These are phyloP conservation scores for Coleophoma cylindrospora DNA, from an alignment of 2,329 filamentous ascomycete genomes.

Conservation along the genomic window DNA sequence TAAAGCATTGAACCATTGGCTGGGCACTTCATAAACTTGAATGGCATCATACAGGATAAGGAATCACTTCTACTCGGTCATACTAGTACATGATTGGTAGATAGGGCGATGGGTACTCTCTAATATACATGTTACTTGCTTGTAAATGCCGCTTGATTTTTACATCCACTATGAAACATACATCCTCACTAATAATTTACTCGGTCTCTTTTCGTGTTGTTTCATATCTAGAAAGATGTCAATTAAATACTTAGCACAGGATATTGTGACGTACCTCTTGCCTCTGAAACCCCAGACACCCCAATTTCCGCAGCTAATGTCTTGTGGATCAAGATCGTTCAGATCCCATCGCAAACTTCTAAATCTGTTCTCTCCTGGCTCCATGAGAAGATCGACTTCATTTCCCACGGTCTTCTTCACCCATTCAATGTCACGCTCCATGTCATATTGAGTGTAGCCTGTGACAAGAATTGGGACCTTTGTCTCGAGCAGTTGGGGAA, in stretches of 20 bases:
- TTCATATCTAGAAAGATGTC: slow-evolving; percentile 23
- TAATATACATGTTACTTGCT: not conserved
- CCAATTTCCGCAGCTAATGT: slow-evolving; percentile 95
- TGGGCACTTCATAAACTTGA: too few species aligned
- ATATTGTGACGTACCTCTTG: slow-evolving; percentile 65
- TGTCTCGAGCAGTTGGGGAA: slow-evolving; percentile 87
- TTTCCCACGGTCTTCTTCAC: slow-evolving; percentile 79
- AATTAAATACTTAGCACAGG: not conserved
- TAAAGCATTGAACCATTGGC: too few species aligned
- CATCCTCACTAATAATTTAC: not conserved
- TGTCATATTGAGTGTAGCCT: slow-evolving; percentile 92
- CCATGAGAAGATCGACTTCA: slow-evolving; percentile 86
- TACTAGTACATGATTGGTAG: not conserved
- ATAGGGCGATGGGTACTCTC: not conserved
- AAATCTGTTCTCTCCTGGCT: slow-evolving; percentile 92
- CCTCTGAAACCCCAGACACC: slow-evolving; percentile 95
- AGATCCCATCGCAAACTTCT: slow-evolving; percentile 94
- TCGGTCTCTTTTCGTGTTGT: slow-evolving; percentile 24
- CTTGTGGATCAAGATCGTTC: slow-evolving; percentile 91
- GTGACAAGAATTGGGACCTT: slow-evolving; percentile 94
- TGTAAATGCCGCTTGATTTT: too few species aligned
- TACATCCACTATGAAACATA: too few species aligned
- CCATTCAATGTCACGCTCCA: slow-evolving; percentile 89
- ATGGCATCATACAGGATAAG: too few species aligned
- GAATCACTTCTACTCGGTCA: too few species aligned